Conservation (phyloP, 108 stramenopile genomes). For the Cyclostephanos tholiformis region DNA sequence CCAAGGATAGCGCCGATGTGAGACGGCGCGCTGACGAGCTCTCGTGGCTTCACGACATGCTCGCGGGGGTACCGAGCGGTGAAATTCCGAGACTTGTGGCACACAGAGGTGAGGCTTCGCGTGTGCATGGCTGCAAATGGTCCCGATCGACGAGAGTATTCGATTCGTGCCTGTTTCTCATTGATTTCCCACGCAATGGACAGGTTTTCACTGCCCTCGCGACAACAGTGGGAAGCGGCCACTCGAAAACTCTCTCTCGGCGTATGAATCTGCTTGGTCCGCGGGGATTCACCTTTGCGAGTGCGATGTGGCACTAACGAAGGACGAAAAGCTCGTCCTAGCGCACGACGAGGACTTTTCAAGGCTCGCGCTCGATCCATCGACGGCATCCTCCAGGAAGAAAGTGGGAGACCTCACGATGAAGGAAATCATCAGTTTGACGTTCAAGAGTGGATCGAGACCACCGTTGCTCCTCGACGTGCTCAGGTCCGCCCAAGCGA, state of each 20-base stretch:
- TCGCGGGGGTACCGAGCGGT: conserved; percentile 27
- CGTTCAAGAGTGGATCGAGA: conserved; percentile 67
- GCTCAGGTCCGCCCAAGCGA: conserved; percentile 61
- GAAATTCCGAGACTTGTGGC: conserved; percentile 56
- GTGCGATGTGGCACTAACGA: conserved; percentile 79
- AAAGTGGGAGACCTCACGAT: conserved; percentile 71
- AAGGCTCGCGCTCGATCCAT: conserved; percentile 63
- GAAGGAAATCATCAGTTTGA: conserved; percentile 69
- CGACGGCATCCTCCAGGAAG: conserved; percentile 33
- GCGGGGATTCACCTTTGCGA: conserved; percentile 76
- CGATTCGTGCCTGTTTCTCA: background rate
- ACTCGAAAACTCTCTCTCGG: conserved; percentile 69
- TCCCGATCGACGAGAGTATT: background rate
- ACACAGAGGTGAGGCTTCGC: conserved; percentile 54
- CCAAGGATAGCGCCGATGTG: conserved; percentile 30
- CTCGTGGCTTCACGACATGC: conserved; percentile 41
- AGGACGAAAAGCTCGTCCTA: conserved; percentile 76
- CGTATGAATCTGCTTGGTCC: conserved; percentile 78
- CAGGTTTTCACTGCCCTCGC: conserved; percentile 62
- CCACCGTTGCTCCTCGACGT: conserved; percentile 79
- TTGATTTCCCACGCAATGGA: background rate
- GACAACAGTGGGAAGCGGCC: conserved; percentile 67
- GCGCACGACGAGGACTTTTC: conserved; percentile 76
- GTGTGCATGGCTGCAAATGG: background rate
- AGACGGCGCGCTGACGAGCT: conserved; percentile 44